Percentiles rank a stretch among this genome's conserved stretches.
Conservation (phyloP, 2,329 filamentous ascomycete genomes). For the Fusarium tanahbumbuense region DNA sequence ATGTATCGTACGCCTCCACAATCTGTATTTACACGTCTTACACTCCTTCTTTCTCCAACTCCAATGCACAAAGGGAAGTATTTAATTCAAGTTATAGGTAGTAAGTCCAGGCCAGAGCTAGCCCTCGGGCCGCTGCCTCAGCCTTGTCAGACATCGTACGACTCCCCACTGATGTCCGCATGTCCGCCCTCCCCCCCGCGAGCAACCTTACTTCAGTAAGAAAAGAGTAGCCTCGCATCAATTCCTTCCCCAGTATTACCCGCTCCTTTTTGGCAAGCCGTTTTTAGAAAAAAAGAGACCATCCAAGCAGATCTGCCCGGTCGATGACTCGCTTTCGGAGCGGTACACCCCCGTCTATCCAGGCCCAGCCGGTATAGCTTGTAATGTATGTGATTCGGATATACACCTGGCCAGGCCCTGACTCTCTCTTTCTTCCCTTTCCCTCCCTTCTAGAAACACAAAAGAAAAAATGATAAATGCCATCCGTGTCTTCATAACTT, state of each 20-base stretch:
- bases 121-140: slow-evolving; percentile 42
- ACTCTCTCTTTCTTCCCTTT: background rate
- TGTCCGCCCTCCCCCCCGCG: slow-evolving; percentile 38
- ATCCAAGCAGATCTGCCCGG: slow-evolving; percentile 29
- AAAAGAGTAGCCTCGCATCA: slow-evolving; percentile 44
- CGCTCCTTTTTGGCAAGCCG: slow-evolving; percentile 37
- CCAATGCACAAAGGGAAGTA: slow-evolving; percentile 47
- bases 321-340: slow-evolving; percentile 39
- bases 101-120: slow-evolving; percentile 28
- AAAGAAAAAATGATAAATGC: slow-evolving; percentile 42
- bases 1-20: slow-evolving; percentile 35
- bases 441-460: slow-evolving; percentile 24
- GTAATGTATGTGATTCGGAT: slow-evolving; percentile 16
- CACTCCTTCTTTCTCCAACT: slow-evolving; percentile 15
- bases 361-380: slow-evolving; percentile 21
- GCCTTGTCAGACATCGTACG: slow-evolving; percentile 47
- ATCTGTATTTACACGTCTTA: slow-evolving; percentile 40
- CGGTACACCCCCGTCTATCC: slow-evolving; percentile 38
- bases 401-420: slow-evolving; percentile 22
- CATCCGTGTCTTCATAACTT: slow-evolving; percentile 49
- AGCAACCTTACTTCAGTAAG: slow-evolving; percentile 36
- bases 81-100: slow-evolving; percentile 29
- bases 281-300: slow-evolving; percentile 26
- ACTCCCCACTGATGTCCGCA: slow-evolving; percentile 45
- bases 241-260: slow-evolving; percentile 47